Base-by-base conservation (phyloP, 2,329 filamentous ascomycete species). In the Fusarium robinianum region DNA sequence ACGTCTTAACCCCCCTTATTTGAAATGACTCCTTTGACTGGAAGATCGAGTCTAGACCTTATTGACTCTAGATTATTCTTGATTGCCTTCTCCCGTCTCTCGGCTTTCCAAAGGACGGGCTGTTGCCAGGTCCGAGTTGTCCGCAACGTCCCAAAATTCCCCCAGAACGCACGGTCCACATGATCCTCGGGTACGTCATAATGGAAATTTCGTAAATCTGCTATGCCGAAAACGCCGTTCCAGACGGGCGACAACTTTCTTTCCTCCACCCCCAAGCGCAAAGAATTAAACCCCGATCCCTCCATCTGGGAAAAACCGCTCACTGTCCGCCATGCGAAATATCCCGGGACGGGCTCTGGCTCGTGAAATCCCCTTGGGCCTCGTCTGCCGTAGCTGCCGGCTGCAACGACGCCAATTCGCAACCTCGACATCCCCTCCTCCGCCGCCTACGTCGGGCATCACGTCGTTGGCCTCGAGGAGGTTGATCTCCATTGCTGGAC, bases 401-500 rank as follows among this genome's bases (percentile, higher is more conserved):
- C 57, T 61, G 29, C 64, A 65, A 33, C 65, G 60, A 31, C 63
- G 64, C 17, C 60, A 51, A 36, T 67, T 67, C 41, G 62, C 63
- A 31, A 59, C 57, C 46, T 56, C 58, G 22, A 48, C 54, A 21
- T 48, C 61, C 22, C 64, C 67, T 29, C 69, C 73, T 9, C 65
- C 68, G 25, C 75, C 76, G 10, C 74, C 77, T 3, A 17, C 67
- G 3, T 62, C 77, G 46, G 74, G 72, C 55, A 63, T 80, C 67
- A 71, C 80, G 10, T 66, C 67, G 17, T 80, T 97, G 51, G 71
- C 80, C n/a, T 85, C 85, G 54, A 87, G 94, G 35, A 82, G 83
- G 38, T 77, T 97, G 30, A 84, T 99, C 56, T 85, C 85, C 26
- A 74, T 97, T 51, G 80, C 84, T 11, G 94, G 94, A 3, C 77